Percentiles rank a stretch among this genome's conserved stretches.
Evolutionary conservation across 2,329 filamentous ascomycete species (phyloP).

Genomic region (Alternaria arborescens): DNA sequence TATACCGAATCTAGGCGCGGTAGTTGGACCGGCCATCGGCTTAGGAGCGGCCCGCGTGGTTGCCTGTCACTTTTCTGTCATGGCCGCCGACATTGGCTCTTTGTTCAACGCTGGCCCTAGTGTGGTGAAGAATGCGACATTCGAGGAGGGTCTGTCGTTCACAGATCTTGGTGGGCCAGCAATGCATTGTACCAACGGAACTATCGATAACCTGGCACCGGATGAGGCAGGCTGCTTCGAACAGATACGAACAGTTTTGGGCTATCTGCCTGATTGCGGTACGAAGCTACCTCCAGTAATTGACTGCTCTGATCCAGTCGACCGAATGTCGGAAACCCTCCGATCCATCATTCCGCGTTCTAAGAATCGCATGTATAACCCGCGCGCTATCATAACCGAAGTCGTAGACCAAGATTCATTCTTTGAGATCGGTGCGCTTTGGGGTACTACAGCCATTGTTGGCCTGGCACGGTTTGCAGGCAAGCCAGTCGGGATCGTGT

Average conservation of each 20-base stretch:
- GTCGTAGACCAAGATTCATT: conserved; percentile 66
- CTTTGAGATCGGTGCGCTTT: conserved; percentile 71
- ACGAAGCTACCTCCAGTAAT: conserved; percentile 62
- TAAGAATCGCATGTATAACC: conserved; percentile 68
- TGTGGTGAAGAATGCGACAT: conserved; percentile 69
- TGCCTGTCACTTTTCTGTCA: conserved; percentile 70
- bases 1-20: conserved; percentile 70
- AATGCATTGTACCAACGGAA: conserved; percentile 72
- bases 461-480: conserved; percentile 68
- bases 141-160: conserved; percentile 68
- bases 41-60: conserved; percentile 69
- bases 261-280: conserved; percentile 67
- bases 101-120: conserved; percentile 71
- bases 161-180: conserved; percentile 67
- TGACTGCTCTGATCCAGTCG: conserved; percentile 58
- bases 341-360: conserved; percentile 66
- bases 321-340: conserved; percentile 60
- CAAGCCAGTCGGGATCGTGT: conserved; percentile 66
- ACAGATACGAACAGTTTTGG: conserved; percentile 65
- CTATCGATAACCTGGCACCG: conserved; percentile 69
- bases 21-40: conserved; percentile 70
- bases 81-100: conserved; percentile 69
- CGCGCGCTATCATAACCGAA: conserved; percentile 64
- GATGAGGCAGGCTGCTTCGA: conserved; percentile 69
- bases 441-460: conserved; percentile 69